Evolutionary conservation across 2,329 filamentous ascomycete genomes (phyloP).

Genomic region (Verticillium albo-atrum): DNA sequence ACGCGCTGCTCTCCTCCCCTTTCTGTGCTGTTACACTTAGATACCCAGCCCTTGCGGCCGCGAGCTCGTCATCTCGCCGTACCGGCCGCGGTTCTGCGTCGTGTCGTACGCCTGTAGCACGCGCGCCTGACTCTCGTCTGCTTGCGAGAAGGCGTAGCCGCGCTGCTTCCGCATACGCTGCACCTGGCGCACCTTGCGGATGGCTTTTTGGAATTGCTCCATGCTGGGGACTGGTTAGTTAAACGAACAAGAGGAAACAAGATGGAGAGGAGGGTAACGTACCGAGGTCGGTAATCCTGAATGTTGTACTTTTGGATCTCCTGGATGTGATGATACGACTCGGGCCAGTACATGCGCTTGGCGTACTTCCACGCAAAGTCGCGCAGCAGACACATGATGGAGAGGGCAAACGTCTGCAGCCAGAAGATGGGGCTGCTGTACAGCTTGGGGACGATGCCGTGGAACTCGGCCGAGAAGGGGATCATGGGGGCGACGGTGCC

Average conservation of each 20-base stretch:
- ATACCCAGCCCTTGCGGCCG: slow-evolving; percentile 17
- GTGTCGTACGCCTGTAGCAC: slow-evolving; percentile 98
- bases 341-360: slow-evolving; percentile 94
- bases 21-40: background rate
- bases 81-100: slow-evolving; percentile 82
- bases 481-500: slow-evolving; percentile 80
- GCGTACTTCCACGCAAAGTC: slow-evolving; percentile 97
- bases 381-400: slow-evolving; percentile 75
- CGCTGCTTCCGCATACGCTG: slow-evolving; percentile 99
- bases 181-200: slow-evolving; percentile 95
- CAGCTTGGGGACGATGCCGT: slow-evolving; percentile 75
- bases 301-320: slow-evolving; percentile 99
- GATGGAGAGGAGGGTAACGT: slow-evolving; percentile 23
- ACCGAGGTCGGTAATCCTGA: slow-evolving; percentile 95
- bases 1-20: background rate
- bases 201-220: slow-evolving; percentile 99
- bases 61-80: slow-evolving; percentile 82
- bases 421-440: slow-evolving; percentile 85
- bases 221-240: slow-evolving; percentile 71
- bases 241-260: slow-evolving; percentile 13
- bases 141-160: slow-evolving; percentile 96
- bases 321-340: slow-evolving; percentile 96
- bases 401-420: slow-evolving; percentile 78
- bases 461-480: slow-evolving; percentile 76
- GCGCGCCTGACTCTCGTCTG: slow-evolving; percentile 91